Conservation (phyloP, 352 stramenopile genomes). For the Elongisporangium senticosum region DNA sequence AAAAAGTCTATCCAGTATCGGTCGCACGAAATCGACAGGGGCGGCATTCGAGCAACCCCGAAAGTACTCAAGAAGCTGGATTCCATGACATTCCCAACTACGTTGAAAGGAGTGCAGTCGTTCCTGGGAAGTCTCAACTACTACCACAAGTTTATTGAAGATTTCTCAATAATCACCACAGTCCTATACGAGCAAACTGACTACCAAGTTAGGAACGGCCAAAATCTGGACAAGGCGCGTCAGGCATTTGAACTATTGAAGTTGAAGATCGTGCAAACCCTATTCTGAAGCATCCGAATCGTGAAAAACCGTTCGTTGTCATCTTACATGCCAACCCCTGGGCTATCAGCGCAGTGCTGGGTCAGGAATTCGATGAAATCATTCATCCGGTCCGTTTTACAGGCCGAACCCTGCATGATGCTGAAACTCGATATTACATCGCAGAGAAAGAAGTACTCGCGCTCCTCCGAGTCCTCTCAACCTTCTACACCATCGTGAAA, state of each 20-base stretch:
- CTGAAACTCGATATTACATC: conserved; percentile 9
- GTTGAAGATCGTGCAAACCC: background rate
- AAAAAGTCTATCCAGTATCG: conserved; percentile 11
- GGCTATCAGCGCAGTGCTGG: conserved; percentile 10
- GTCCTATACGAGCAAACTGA: conserved; percentile 8
- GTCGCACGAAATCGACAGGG: conserved; percentile 5
- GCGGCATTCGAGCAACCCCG: conserved; percentile 8
- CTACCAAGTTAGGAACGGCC: conserved; percentile 14
- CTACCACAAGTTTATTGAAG: conserved; percentile 22
- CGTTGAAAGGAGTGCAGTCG: conserved; percentile 13
- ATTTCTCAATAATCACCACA: conserved; percentile 10
- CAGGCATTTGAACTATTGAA: conserved; percentile 21
- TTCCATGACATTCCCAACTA: conserved; percentile 7
- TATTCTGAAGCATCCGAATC: background rate
- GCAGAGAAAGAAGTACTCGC: conserved; percentile 13
- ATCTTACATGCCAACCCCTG: conserved; percentile 17
- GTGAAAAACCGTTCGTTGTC: background rate
- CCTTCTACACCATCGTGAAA: conserved; percentile 4
- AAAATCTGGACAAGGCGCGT: conserved; percentile 12
- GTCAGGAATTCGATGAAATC: conserved; percentile 7
- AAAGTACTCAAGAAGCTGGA: conserved; percentile 8
- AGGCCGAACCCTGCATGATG: conserved; percentile 3
- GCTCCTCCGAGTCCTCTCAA: conserved; percentile 3
- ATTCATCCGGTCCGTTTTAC: conserved; percentile 12
- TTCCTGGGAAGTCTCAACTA: conserved; percentile 19